Base-by-base conservation (phyloP, 176 grass and related monocot genomes). In the Panicum miliaceum region DNA sequence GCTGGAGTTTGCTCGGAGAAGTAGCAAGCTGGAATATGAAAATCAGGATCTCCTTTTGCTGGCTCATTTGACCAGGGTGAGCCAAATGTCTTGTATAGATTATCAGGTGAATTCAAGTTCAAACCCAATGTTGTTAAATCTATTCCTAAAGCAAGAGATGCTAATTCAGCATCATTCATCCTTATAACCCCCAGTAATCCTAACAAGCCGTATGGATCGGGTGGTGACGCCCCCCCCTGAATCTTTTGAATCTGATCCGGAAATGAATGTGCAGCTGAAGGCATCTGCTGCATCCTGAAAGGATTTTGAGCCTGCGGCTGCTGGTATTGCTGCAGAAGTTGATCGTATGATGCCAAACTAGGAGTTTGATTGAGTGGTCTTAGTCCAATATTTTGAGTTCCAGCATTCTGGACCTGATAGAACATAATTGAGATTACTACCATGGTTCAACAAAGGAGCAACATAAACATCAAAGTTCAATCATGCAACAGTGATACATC, bases 31-130 rank as follows among this genome's bases (percentile, higher is more conserved):
- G 96, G 96, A 82, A 90, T 96, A 43, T 73, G 84, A 89, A 85
- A 99, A 35, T 99, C 96, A 23, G 91, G 84, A 69, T 99, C 96
- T 66, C 93, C 93, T 88, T 90, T 96, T 63, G 85, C 81, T 61
- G 91, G 80, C 19, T 99, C 96, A 81, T 93, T 86, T 64, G 91
- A 96, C 93, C 93, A 99, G 27, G 96, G 96, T 82, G 93, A 96
- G 77, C 89, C 91, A 94, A 99, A 99, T 35, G 90, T 99, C 91
- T 90, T 92, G 82, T 96, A 93, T 67, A 99, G 86, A 94, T 90
- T 96, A 70, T 99, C 96, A 70, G 85, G 69, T 75, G 96, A 94
- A 60, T 99, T 96, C 85, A 99, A 90, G 65, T 96, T 94, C 78
- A 99, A 80, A 57, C 96, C 96, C 78, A 98, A 75, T 36, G 91